phyloP scores from a whole-genome alignment of 1,284 basidiomycete genomes.

The Sanghuangporus sanghuang region DNA sequence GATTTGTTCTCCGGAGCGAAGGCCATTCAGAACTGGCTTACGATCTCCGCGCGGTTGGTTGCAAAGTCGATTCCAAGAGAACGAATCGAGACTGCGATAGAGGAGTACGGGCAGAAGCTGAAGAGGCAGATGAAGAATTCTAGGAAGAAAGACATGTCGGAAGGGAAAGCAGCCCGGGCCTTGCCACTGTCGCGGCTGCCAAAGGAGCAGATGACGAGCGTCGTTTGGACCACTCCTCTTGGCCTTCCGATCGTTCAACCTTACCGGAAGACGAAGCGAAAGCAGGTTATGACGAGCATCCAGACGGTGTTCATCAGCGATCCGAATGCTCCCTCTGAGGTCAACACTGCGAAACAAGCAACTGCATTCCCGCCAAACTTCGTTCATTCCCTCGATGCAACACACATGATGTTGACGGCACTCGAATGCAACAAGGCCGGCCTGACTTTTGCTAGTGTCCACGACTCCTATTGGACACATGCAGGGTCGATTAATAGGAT shows the following conservation, averaged over 20 bases:
- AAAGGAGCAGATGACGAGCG: constrained; percentile 92
- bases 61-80: constrained; percentile 82
- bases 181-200: constrained; percentile 40
- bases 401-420: constrained; percentile 99
- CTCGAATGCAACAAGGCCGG: constrained; percentile 65
- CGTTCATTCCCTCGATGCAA: constrained; percentile 96
- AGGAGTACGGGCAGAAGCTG: constrained; percentile 21
- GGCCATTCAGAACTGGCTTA: constrained; percentile 91
- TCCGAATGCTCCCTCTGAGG: constrained; percentile 75
- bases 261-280: constrained; percentile 82
- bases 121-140: constrained; percentile 18
- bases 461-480: constrained; percentile 99
- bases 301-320: constrained; percentile 95
- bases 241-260: constrained; percentile 96
- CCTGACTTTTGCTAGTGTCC: constrained; percentile 86
- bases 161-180: neutral
- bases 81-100: constrained; percentile 54
- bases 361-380: constrained; percentile 99
- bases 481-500: constrained; percentile 85
- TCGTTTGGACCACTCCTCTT: constrained; percentile 95
- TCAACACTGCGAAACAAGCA: constrained; percentile 86
- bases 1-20: constrained; percentile 92
- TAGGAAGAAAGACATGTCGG: neutral
- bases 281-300: constrained; percentile 80
- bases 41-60: constrained; percentile 77